phyloP scores from a whole-genome alignment of 768 basidiomycete species.

The Gloeostereum incarnatum region DNA sequence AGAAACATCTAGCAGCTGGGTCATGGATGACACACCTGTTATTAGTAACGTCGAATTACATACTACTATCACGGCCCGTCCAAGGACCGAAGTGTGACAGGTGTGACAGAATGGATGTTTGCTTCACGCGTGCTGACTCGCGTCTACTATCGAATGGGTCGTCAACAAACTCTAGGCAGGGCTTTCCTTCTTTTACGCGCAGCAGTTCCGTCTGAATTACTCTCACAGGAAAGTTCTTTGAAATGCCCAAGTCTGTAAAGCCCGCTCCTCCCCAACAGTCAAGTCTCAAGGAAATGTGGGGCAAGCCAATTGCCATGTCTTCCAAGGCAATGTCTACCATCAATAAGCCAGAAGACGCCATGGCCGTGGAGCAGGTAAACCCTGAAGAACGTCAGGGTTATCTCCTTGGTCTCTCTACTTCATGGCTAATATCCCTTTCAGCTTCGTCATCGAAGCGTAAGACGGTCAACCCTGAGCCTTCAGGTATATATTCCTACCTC shows the following conservation, averaged over 20 bases:
- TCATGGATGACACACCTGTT: too few relatives aligned
- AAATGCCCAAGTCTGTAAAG: conserved; percentile 63
- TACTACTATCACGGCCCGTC: too few relatives aligned
- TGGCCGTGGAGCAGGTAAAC: conserved; percentile 9
- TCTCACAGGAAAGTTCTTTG: conserved; percentile 68
- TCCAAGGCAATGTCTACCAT: conserved; percentile 12
- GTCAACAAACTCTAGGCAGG: conserved; percentile 68
- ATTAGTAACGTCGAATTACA: too few relatives aligned
- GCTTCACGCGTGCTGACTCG: background rate
- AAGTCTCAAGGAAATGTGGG: conserved; percentile 73
- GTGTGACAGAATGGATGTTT: conserved; percentile 27
- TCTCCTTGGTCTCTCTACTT: too few relatives aligned
- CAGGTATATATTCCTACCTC: too few relatives aligned
- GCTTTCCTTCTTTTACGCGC: conserved; percentile 1
- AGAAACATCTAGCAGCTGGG: too few relatives aligned
- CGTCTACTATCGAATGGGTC: conserved; percentile 35
- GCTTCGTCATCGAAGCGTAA: conserved; percentile 35
- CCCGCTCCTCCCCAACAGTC: conserved; percentile 66
- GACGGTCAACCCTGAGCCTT: too few relatives aligned
- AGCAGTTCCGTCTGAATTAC: too few relatives aligned
- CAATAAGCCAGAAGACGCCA: too few relatives aligned
- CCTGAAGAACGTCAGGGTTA: too few relatives aligned
- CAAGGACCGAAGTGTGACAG: too few relatives aligned
- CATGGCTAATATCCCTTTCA: too few relatives aligned
- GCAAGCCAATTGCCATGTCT: conserved; percentile 30